These are phyloP conservation scores for Pezicula radicicola DNA, from an alignment of 2,329 filamentous ascomycete genomes.

Conservation along the genomic window DNA sequence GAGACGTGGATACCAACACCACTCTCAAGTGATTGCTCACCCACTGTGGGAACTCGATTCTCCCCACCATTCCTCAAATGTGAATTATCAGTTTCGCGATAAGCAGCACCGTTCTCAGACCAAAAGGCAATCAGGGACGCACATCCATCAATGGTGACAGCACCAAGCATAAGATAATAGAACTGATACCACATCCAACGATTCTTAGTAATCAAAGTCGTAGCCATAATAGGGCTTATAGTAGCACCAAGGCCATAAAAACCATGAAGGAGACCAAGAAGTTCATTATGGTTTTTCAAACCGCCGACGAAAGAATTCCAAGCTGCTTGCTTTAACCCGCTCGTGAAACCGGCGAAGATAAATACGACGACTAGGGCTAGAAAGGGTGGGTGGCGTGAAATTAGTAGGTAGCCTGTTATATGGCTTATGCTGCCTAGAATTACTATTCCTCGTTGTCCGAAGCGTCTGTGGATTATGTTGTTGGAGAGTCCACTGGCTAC, in stretches of 20 bases:
- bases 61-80: no score
- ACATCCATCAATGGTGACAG: conserved; percentile 52
- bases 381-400: conserved; percentile 65
- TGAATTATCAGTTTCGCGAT: conserved; percentile 36
- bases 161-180: conserved; percentile 62
- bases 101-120: conserved; percentile 54
- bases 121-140: conserved; percentile 58
- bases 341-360: conserved; percentile 64
- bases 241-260: conserved; percentile 70
- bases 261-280: conserved; percentile 69
- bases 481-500: conserved; percentile 59
- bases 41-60: no score
- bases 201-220: conserved; percentile 64
- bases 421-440: conserved; percentile 61
- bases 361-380: conserved; percentile 61
- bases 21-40: no score
- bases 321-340: conserved; percentile 58
- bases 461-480: conserved; percentile 50
- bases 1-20: no score
- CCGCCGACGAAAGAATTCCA: conserved; percentile 63
- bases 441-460: conserved; percentile 71
- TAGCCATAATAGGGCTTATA: conserved; percentile 65
- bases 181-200: conserved; percentile 65
- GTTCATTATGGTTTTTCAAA: conserved; percentile 63
- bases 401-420: conserved; percentile 59